Percentiles rank a stretch among this genome's conserved stretches.
Evolutionary conservation across 768 basidiomycete genomes (phyloP).

Genomic region (Lyophyllum shimeji): DNA sequence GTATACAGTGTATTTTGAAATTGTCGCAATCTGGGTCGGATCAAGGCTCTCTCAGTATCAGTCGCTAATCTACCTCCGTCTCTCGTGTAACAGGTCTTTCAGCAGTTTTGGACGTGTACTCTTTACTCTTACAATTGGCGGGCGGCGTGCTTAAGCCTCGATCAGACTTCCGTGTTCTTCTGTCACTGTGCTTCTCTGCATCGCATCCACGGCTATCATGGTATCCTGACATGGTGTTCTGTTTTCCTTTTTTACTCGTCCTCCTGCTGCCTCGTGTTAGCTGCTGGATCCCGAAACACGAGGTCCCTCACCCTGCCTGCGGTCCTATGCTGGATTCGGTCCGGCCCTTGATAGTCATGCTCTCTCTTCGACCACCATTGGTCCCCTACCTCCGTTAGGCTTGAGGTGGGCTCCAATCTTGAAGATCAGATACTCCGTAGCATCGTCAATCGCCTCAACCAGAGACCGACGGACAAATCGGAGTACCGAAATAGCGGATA

Average conservation of each 20-base stretch:
- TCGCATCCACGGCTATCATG: neutral
- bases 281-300: neutral
- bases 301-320: constrained; percentile 5
- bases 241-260: neutral
- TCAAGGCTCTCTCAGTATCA: neutral
- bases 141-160: neutral
- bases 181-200: neutral
- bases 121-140: no score
- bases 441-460: neutral
- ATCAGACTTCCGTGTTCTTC: no score
- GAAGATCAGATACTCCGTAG: neutral
- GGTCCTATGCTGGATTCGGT: neutral
- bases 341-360: neutral
- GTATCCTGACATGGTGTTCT: neutral
- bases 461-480: neutral
- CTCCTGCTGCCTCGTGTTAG: neutral
- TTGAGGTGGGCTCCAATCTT: neutral
- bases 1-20: neutral
- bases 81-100: neutral
- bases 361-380: neutral
- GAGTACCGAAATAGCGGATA: neutral
- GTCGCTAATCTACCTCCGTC: neutral
- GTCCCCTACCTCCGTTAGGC: constrained; percentile 3
- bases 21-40: neutral
- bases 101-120: no score